Base-by-base conservation (phyloP, 2,329 filamentous ascomycete species). In the Cyphellophora europaea region DNA sequence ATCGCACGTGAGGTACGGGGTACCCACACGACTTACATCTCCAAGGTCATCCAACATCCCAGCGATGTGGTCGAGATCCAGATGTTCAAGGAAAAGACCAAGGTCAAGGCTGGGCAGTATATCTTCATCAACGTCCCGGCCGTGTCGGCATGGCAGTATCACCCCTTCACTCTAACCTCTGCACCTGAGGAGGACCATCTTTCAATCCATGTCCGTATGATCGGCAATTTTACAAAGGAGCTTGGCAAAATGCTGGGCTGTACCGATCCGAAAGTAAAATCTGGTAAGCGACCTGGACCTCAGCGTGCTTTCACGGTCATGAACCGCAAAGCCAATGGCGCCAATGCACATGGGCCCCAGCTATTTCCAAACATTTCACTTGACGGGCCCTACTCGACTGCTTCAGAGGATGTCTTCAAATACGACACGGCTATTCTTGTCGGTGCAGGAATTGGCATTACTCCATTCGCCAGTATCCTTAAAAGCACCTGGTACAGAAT, bases 401-500 rank as follows among this genome's bases (percentile, higher is more conserved):
- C 82, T 1, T 88, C 84, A 0, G 82, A 89, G 53, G 83, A 89
- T 50, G 83, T 91, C 30, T 89, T 89, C 39, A 54, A 67, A 41
- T 68, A 66, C 41, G 65, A 69, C 45, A 55, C 68, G 30, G 63
- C 65, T 3, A 52, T 67, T 5, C 53, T 69, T 10, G 60, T 65
- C 13, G 65, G 64, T 43, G 62, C 62, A 2, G 65, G 65, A 51
- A 66, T 66, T 35, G 63, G 64, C 45, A 62, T 67, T 3, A 67
- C 64, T 6, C 62, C 63, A 6, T 69, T 68, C 47, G 65, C 65
- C 10, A 65, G 61, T 16, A 66, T 69, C 28, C 51, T 69, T 53
- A 91, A 91, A 67, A 86, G 80, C 35, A 88, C 89, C 61, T 91
- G 84, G 84, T 91, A 89, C 66, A 75, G 83, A 32, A 86, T 88